These are phyloP conservation scores for Aureoboletus auriporus DNA, from an alignment of 768 basidiomycete species.

Conservation along the genomic window DNA sequence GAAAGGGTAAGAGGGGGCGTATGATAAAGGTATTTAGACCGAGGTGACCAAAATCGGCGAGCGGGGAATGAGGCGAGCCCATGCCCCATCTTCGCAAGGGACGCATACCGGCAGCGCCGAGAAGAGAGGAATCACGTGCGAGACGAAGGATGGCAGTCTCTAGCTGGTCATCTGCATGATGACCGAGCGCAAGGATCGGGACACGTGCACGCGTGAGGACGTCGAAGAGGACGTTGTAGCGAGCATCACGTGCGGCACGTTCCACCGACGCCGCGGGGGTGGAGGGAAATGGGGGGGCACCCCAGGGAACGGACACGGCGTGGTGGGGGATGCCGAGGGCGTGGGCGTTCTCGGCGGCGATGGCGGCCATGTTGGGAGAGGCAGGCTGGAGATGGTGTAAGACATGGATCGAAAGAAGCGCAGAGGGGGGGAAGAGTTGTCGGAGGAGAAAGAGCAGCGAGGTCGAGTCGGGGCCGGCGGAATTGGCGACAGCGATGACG, in stretches of 20 bases:
- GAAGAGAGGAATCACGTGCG: conserved; percentile 48
- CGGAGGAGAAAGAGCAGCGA: conserved; percentile 70
- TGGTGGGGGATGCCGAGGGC: conserved; percentile 43
- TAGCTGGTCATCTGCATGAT: conserved; percentile 82
- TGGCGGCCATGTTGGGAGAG: conserved; percentile 52
- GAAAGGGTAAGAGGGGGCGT: conserved; percentile 63
- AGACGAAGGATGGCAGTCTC: conserved; percentile 77
- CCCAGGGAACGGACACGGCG: conserved; percentile 56
- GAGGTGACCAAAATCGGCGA: conserved; percentile 43
- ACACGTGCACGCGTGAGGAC: conserved; percentile 38
- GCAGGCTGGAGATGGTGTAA: conserved; percentile 65
- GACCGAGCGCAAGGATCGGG: conserved; percentile 57
- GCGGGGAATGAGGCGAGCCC: conserved; percentile 40
- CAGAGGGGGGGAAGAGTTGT: conserved; percentile 34
- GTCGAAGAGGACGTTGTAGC: conserved; percentile 51
- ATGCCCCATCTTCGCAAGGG: conserved; percentile 73
- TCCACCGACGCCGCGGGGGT: conserved; percentile 43
- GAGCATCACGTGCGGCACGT: conserved; percentile 50
- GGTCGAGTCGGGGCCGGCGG: conserved; percentile 81
- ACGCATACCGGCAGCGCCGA: conserved; percentile 68
- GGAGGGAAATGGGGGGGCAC: conserved; percentile 50
- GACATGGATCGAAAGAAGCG: conserved; percentile 55
- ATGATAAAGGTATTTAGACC: conserved; percentile 70
- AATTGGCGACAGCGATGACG: conserved; percentile 59
- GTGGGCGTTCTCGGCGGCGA: conserved; percentile 41